Conservation (phyloP, 352 stramenopile species). For the Pythium phragmiticola region DNA sequence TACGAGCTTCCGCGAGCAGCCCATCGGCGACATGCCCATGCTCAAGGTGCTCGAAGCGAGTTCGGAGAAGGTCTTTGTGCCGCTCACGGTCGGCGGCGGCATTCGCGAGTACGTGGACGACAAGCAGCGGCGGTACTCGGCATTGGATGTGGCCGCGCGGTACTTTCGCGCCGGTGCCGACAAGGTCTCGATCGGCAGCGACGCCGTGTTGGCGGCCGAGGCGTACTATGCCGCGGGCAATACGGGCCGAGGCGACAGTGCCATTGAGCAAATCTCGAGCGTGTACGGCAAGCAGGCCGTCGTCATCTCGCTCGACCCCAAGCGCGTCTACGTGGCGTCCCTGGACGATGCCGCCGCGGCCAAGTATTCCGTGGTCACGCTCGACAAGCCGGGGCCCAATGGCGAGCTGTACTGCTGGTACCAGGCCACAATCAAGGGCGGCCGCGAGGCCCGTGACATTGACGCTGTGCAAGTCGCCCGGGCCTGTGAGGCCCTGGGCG, state of each 20-base stretch:
- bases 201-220: conserved; percentile 95
- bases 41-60: conserved; percentile 94
- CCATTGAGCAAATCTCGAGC: conserved; percentile 96
- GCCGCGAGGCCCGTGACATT: conserved; percentile 89
- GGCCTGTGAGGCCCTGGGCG: conserved; percentile 92
- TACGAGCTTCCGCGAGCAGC: conserved; percentile 96
- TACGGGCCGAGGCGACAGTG: conserved; percentile 78
- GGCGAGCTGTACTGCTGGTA: conserved; percentile 96
- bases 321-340: conserved; percentile 82
- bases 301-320: conserved; percentile 97
- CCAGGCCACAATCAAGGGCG: conserved; percentile 96
- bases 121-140: conserved; percentile 82
- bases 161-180: conserved; percentile 99
- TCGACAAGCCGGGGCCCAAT: conserved; percentile 86
- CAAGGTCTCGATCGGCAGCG: conserved; percentile 97
- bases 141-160: conserved; percentile 93
- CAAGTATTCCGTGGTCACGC: conserved; percentile 64
- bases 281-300: conserved; percentile 98
- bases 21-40: conserved; percentile 97
- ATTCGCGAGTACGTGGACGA: conserved; percentile 96
- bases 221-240: conserved; percentile 75
- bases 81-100: conserved; percentile 96
- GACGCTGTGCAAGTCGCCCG: conserved; percentile 85
- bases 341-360: conserved; percentile 65
- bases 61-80: conserved; percentile 96